A percentile compares a stretch with the other conserved stretches of the same genome.
phyloP scores from a whole-genome alignment of 306 rosid genomes.

The Hylodesmum podocarpum region DNA sequence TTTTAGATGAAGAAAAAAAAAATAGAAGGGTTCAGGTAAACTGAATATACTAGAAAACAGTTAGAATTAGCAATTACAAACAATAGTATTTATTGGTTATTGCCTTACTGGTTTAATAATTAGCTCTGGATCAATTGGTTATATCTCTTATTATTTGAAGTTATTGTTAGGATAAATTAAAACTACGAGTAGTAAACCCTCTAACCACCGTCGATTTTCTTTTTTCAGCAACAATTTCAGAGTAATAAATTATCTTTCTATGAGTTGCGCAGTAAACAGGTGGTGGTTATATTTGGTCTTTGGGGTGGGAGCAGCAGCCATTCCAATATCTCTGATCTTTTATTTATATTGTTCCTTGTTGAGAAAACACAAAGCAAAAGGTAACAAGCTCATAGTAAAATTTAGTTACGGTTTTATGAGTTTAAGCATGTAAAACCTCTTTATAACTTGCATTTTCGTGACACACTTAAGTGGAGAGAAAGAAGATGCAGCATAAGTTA shows the following conservation, averaged over 20 bases:
- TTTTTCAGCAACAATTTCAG: background rate
- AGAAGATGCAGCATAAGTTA: background rate
- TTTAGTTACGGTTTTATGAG: background rate
- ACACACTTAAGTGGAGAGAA: conserved; percentile 14
- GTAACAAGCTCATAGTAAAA: background rate
- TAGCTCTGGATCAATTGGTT: no score
- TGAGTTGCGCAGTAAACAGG: conserved; percentile 14
- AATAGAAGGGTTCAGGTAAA: no score
- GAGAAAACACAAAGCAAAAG: conserved; percentile 23
- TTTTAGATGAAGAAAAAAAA: no score
- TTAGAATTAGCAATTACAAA: no score
- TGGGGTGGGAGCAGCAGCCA: conserved; percentile 14
- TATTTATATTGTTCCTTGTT: background rate
- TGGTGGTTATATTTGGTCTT: conserved; percentile 31
- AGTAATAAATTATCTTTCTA: background rate
- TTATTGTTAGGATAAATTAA: background rate
- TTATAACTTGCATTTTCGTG: background rate
- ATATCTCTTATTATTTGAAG: background rate
- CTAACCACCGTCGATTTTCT: background rate
- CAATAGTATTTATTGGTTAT: no score
- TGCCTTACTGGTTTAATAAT: no score
- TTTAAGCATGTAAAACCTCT: background rate
- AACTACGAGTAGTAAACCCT: background rate
- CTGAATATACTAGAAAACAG: no score
- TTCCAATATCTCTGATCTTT: background rate